Conservation (phyloP, 2,329 filamentous ascomycete genomes). For the Xylaria sp. region DNA sequence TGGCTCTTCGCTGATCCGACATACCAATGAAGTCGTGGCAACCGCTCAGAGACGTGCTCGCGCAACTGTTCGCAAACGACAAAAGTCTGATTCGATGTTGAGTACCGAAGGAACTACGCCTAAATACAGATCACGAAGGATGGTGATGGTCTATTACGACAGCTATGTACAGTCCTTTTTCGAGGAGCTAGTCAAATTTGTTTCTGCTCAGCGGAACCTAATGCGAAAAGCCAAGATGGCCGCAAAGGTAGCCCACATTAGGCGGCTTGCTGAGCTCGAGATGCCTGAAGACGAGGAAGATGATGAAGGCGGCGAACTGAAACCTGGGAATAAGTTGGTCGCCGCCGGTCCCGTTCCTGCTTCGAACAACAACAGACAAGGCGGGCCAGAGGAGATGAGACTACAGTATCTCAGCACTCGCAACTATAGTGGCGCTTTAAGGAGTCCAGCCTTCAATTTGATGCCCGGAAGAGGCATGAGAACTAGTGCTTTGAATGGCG, state of each 20-base stretch:
- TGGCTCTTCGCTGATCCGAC: conserved; percentile 52
- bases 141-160: conserved; percentile 93
- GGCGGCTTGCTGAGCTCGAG: conserved; percentile 68
- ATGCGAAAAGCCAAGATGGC: conserved; percentile 91
- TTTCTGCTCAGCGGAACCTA: conserved; percentile 82
- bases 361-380: conserved; percentile 25
- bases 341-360: conserved; percentile 38
- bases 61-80: conserved; percentile 60
- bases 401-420: conserved; percentile 54
- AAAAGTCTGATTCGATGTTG: conserved; percentile 62
- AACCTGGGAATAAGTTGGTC: conserved; percentile 43
- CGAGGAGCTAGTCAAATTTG: conserved; percentile 82
- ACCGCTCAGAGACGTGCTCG: conserved; percentile 59
- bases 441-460: conserved; percentile 38
- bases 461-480: conserved; percentile 44
- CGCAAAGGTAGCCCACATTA: conserved; percentile 75
- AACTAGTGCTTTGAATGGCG: conserved; percentile 43
- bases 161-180: conserved; percentile 85
- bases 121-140: conserved; percentile 75
- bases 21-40: conserved; percentile 58
- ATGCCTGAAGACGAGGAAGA: conserved; percentile 61
- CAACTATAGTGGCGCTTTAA: conserved; percentile 49
- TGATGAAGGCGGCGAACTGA: conserved; percentile 47
- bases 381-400: conserved; percentile 44
- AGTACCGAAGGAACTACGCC: conserved; percentile 58